These are phyloP conservation scores for Neurospora sp. DNA, from an alignment of 495 filamentous ascomycete species.

Conservation along the genomic window DNA sequence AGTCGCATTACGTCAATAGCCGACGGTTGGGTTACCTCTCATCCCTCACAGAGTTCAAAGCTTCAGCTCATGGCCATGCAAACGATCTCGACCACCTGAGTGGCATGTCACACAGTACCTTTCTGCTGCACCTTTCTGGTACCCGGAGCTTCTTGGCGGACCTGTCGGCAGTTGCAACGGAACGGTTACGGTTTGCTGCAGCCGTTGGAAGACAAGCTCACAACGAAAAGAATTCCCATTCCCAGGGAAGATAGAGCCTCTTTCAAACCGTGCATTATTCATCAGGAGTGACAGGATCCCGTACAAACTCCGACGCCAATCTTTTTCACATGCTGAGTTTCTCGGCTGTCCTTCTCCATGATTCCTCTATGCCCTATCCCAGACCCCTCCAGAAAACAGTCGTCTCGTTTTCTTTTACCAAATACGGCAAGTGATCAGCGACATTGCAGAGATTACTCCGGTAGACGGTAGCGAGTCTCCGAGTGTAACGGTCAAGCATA, in stretches of 20 bases:
- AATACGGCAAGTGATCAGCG: background rate
- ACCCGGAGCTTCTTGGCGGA: background rate
- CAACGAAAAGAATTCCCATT: background rate
- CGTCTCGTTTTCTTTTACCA: background rate
- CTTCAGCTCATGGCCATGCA: background rate
- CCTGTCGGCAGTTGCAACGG: background rate
- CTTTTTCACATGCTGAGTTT: background rate
- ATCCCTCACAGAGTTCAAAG: background rate
- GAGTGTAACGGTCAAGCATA: background rate
- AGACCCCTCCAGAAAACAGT: background rate
- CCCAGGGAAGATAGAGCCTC: background rate
- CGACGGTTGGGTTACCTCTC: background rate
- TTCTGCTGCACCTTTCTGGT: background rate
- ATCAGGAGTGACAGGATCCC: background rate
- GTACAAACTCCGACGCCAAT: background rate
- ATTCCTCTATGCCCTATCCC: background rate
- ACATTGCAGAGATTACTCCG: background rate
- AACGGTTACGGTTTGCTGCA: background rate
- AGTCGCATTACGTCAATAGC: background rate
- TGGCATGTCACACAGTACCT: background rate
- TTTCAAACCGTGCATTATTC: background rate
- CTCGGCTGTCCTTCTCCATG: background rate
- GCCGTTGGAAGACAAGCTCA: background rate
- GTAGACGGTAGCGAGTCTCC: background rate
- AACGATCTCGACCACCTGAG: background rate